These are phyloP conservation scores for Ascochyta viciae-villosae DNA, from an alignment of 2,329 filamentous ascomycete genomes.

Conservation along the genomic window DNA sequence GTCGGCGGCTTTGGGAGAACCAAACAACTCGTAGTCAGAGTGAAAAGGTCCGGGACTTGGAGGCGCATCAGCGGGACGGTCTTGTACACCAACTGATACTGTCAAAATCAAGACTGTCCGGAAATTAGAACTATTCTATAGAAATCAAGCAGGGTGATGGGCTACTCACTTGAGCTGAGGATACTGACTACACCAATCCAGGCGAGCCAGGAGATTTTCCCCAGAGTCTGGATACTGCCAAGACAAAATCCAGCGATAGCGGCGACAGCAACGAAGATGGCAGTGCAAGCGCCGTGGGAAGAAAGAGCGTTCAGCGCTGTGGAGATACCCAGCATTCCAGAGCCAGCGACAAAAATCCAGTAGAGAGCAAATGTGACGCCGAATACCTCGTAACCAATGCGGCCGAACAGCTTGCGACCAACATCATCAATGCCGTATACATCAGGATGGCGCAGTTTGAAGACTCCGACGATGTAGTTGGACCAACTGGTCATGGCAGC, in stretches of 20 bases:
- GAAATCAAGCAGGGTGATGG: neutral
- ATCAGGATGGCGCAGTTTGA: slow-evolving; percentile 62
- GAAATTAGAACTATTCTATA: neutral
- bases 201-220: slow-evolving; percentile 34
- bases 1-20: slow-evolving; percentile 22
- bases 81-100: slow-evolving; percentile 35
- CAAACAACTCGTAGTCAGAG: slow-evolving; percentile 31
- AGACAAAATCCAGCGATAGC: slow-evolving; percentile 59
- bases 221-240: slow-evolving; percentile 53
- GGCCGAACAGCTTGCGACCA: slow-evolving; percentile 62
- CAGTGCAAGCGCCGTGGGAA: slow-evolving; percentile 68
- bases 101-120: slow-evolving; percentile 33
- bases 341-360: slow-evolving; percentile 68
- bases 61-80: slow-evolving; percentile 34
- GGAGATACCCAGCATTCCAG: slow-evolving; percentile 66
- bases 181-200: slow-evolving; percentile 36
- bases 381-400: slow-evolving; percentile 59
- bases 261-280: slow-evolving; percentile 68
- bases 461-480: slow-evolving; percentile 58
- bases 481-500: slow-evolving; percentile 58
- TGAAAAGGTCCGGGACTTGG: slow-evolving; percentile 24
- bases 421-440: slow-evolving; percentile 67
- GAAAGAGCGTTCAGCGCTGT: slow-evolving; percentile 56
- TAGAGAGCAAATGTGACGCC: slow-evolving; percentile 43
- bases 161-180: slow-evolving; percentile 27